Conservation (phyloP, 495 filamentous ascomycete species). For the Podospora didyma region DNA sequence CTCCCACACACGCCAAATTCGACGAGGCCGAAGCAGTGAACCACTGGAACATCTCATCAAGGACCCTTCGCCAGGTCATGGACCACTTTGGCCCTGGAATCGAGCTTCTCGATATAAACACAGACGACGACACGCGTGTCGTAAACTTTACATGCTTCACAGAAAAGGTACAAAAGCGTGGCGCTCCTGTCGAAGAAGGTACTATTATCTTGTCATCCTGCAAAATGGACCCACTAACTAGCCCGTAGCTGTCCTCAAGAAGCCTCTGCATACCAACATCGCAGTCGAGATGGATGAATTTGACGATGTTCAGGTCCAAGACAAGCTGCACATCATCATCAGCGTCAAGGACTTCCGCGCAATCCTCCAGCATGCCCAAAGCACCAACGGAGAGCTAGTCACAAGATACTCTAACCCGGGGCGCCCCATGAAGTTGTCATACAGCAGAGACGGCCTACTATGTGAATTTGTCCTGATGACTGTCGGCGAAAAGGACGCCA, state of each 20-base stretch:
- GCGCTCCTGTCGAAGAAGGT: constrained; percentile 75
- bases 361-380: constrained; percentile 79
- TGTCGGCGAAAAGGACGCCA: constrained; percentile 63
- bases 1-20: constrained; percentile 84
- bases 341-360: constrained; percentile 94
- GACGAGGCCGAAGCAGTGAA: constrained; percentile 65
- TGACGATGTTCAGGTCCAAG: constrained; percentile 70
- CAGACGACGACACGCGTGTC: constrained; percentile 49
- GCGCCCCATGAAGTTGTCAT: constrained; percentile 78
- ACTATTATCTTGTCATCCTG: too few relatives aligned
- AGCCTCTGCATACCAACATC: constrained; percentile 89
- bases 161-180: constrained; percentile 63
- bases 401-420: constrained; percentile 78
- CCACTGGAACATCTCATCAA: constrained; percentile 72
- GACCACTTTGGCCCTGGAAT: constrained; percentile 90
- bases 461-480: constrained; percentile 96
- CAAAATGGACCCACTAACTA: too few relatives aligned
- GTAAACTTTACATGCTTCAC: constrained; percentile 90
- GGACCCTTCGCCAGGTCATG: constrained; percentile 73
- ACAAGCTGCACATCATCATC: constrained; percentile 78
- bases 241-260: constrained; percentile 74
- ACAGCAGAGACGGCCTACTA: constrained; percentile 66
- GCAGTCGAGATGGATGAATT: constrained; percentile 85
- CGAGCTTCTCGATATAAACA: constrained; percentile 85
- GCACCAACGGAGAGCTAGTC: constrained; percentile 62